These are phyloP conservation scores for Penicillium mononematosum DNA, from an alignment of 495 filamentous ascomycete species.

Conservation along the genomic window DNA sequence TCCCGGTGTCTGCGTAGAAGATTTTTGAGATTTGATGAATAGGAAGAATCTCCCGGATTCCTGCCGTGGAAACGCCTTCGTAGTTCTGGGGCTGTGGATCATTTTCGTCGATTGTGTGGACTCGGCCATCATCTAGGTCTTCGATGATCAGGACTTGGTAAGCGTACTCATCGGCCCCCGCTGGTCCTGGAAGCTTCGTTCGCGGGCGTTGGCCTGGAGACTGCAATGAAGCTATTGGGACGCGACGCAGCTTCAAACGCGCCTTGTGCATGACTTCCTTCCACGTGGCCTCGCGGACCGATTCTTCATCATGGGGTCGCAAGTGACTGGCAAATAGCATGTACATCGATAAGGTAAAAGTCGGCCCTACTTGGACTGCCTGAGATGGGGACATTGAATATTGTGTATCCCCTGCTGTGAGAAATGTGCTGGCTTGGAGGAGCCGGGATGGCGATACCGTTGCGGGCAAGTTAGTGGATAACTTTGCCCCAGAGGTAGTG, in stretches of 20 bases:
- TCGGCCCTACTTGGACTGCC: conserved; percentile 82
- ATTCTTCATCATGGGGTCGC: conserved; percentile 60
- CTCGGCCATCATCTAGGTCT: conserved; percentile 86
- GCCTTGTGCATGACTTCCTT: conserved; percentile 98
- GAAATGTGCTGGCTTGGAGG: conserved; percentile 89
- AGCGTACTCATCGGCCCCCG: conserved; percentile 67
- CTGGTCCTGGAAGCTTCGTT: conserved; percentile 47
- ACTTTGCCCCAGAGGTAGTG: conserved; percentile 85
- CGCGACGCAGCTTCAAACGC: conserved; percentile 71
- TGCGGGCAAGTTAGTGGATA: conserved; percentile 73
- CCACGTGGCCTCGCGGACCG: conserved; percentile 78
- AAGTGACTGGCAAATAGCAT: conserved; percentile 92
- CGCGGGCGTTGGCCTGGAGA: conserved; percentile 17
- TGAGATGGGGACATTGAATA: conserved; percentile 63
- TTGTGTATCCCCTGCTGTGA: conserved; percentile 83
- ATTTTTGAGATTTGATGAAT: conserved; percentile 93
- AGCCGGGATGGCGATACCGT: conserved; percentile 89
- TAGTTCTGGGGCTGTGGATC: conserved; percentile 60
- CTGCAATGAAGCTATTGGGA: conserved; percentile 44
- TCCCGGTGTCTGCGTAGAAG: conserved; percentile 95
- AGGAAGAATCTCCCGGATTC: conserved; percentile 79
- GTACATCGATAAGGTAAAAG: conserved; percentile 87
- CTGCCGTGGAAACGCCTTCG: conserved; percentile 70
- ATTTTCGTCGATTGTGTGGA: conserved; percentile 75
- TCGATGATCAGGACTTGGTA: conserved; percentile 91